Percentiles rank a stretch among this genome's conserved stretches.
Conservation (phyloP, 225 moss, liverwort and hornwort genomes). For the Pleurozium schreberi region DNA sequence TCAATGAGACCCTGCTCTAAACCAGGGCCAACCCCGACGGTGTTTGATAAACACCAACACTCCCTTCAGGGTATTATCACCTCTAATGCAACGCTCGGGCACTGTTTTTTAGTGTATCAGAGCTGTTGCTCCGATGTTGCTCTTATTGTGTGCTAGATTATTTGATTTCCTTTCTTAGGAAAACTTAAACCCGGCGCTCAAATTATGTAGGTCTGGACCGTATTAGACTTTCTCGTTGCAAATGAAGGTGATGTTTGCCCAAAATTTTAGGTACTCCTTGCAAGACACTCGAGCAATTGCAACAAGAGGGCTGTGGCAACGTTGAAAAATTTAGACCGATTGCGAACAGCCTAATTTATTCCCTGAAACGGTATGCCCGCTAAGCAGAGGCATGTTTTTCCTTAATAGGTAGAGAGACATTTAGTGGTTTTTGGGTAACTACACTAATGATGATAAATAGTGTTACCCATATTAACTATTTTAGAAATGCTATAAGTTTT, state of each 20-base stretch:
- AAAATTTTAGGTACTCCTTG: background rate
- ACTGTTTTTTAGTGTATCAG: background rate
- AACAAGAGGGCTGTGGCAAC: background rate
- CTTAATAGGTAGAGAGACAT: background rate
- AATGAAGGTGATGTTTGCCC: background rate
- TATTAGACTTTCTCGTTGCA: background rate
- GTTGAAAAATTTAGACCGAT: background rate
- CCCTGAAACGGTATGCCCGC: background rate
- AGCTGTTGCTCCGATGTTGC: background rate
- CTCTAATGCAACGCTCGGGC: background rate
- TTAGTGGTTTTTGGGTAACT: background rate
- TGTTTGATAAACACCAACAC: slow-evolving; percentile 48
- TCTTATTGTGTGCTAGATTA: background rate
- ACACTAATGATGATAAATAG: too few relatives aligned
- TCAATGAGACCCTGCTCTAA: slow-evolving; percentile 6
- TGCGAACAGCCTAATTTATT: background rate
- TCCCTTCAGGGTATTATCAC: background rate
- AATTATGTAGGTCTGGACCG: background rate
- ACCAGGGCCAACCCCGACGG: slow-evolving; percentile 16
- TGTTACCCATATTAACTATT: too few relatives aligned
- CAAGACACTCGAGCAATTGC: background rate
- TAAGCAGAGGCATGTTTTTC: background rate
- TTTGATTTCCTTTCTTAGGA: background rate
- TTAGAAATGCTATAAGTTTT: too few relatives aligned
- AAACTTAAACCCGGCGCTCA: background rate